Percentiles rank a stretch among this genome's conserved stretches.
Evolutionary conservation across 2,329 filamentous ascomycete species (phyloP).

Genomic region (Ophiognomonia clavigignenti-juglandacearum): DNA sequence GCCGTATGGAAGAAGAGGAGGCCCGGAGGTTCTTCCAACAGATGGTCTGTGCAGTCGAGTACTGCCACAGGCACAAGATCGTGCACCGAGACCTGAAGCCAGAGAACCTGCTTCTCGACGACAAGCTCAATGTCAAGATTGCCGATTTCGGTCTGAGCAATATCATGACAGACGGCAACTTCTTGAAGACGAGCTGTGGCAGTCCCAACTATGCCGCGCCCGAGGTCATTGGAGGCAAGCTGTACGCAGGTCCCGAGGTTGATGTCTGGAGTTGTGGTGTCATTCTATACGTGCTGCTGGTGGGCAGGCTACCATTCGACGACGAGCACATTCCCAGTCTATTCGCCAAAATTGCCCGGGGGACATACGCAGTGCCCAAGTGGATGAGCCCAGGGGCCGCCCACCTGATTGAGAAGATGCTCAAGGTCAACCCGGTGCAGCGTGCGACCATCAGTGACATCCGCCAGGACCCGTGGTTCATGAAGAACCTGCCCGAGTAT

Average conservation of each 20-base stretch:
- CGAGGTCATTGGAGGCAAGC: constrained; percentile 94
- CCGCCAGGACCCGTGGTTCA: constrained; percentile 89
- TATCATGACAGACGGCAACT: constrained; percentile 99
- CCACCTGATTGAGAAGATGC: constrained; percentile 82
- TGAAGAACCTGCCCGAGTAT: constrained; percentile 79
- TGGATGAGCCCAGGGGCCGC: constrained; percentile 86
- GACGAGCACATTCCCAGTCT: constrained; percentile 97
- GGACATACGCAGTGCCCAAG: constrained; percentile 85
- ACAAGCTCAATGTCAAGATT: constrained; percentile 97
- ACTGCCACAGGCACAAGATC: constrained; percentile 98
- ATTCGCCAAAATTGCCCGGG: constrained; percentile 95
- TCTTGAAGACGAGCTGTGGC: constrained; percentile 96
- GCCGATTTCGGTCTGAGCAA: constrained; percentile 98
- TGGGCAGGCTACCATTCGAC: constrained; percentile 86
- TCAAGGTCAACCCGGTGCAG: constrained; percentile 91
- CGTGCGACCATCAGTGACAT: constrained; percentile 93
- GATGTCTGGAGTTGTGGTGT: constrained; percentile 98
- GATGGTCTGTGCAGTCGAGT: constrained; percentile 97
- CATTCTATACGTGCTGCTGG: constrained; percentile 78
- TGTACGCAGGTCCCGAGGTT: constrained; percentile 95
- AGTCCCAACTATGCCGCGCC: constrained; percentile 98
- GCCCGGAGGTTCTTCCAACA: constrained; percentile 99
- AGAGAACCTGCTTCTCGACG: constrained; percentile 92
- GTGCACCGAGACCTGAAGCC: constrained; percentile 97
- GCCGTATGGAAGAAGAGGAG: constrained; percentile 83